Percentiles rank a stretch among this genome's conserved stretches.
Conservation (phyloP, 768 basidiomycete genomes). For the Saitozyma podzolica region DNA sequence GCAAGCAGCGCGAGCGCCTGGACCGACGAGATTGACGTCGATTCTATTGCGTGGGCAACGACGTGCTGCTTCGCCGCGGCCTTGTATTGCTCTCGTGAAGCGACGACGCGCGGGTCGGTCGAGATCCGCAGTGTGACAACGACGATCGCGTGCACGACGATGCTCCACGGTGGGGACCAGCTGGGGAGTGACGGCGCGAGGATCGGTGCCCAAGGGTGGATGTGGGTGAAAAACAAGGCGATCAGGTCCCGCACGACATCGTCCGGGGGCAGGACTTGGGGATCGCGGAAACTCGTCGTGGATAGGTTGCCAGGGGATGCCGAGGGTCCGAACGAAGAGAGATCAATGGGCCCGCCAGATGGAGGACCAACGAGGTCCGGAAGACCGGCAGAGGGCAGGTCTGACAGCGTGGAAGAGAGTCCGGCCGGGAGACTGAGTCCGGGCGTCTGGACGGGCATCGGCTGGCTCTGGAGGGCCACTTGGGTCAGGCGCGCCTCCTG, state of each 20-base stretch:
- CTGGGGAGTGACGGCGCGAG: slow-evolving; percentile 35
- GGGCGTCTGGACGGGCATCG: neutral
- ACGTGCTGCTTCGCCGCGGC: slow-evolving; percentile 48
- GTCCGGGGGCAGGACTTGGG: slow-evolving; percentile 41
- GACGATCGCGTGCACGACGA: slow-evolving; percentile 51
- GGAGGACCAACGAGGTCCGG: neutral
- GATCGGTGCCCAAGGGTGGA: slow-evolving; percentile 52
- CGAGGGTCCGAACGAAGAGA: slow-evolving; percentile 15
- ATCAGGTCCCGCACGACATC: slow-evolving; percentile 50
- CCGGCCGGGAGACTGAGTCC: neutral
- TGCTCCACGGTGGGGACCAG: slow-evolving; percentile 42
- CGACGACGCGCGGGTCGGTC: slow-evolving; percentile 31
- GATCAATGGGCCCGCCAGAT: slow-evolving; percentile 10
- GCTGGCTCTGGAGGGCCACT: neutral
- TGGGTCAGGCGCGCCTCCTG: slow-evolving; percentile 32
- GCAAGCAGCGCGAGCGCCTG: slow-evolving; percentile 52
- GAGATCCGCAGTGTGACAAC: slow-evolving; percentile 49
- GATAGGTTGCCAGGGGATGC: slow-evolving; percentile 25
- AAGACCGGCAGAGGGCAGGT: neutral
- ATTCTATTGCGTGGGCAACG: slow-evolving; percentile 49
- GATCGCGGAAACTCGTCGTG: slow-evolving; percentile 40
- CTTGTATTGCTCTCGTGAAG: slow-evolving; percentile 33
- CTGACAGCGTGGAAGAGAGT: neutral
- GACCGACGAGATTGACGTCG: slow-evolving; percentile 45
- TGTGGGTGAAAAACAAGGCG: slow-evolving; percentile 41